A percentile compares a stretch with the other conserved stretches of the same genome.
phyloP scores from a whole-genome alignment of 805 yeast species.

The Candida chauliodis region DNA sequence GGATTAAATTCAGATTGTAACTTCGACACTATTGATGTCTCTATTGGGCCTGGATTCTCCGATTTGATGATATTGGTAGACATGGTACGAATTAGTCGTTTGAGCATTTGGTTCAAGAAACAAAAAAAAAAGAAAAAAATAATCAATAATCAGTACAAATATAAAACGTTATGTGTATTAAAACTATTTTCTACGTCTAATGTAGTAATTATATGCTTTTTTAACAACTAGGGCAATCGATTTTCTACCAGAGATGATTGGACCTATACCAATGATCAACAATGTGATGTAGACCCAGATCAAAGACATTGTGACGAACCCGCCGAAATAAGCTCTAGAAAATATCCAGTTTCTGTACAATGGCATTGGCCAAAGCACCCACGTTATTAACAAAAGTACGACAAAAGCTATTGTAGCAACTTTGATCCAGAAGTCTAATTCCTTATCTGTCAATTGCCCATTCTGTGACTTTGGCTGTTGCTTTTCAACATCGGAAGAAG shows the following conservation, averaged over 20 bases:
- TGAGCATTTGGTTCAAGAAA: conserved; percentile 8
- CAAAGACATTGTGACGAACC: conserved; percentile 35
- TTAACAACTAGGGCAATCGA: conserved; percentile 19
- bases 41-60: conserved; percentile 43
- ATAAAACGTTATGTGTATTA: too few species aligned
- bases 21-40: conserved; percentile 43
- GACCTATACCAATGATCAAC: conserved; percentile 29
- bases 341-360: conserved; percentile 41
- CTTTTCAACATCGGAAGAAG: conserved; percentile 5
- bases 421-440: conserved; percentile 17
- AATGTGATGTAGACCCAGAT: conserved; percentile 38
- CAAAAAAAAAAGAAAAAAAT: neutral
- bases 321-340: conserved; percentile 31
- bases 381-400: conserved; percentile 27
- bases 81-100: conserved; percentile 7
- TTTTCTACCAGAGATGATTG: conserved; percentile 33
- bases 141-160: too few species aligned
- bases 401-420: conserved; percentile 24
- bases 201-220: conserved; percentile 18
- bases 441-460: conserved; percentile 8
- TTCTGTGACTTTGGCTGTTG: neutral
- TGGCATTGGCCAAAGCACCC: conserved; percentile 43
- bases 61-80: conserved; percentile 12
- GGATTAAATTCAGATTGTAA: conserved; percentile 44
- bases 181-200: conserved; percentile 9